phyloP scores from a whole-genome alignment of 768 basidiomycete genomes.

The Pulveroboletus sp. region DNA sequence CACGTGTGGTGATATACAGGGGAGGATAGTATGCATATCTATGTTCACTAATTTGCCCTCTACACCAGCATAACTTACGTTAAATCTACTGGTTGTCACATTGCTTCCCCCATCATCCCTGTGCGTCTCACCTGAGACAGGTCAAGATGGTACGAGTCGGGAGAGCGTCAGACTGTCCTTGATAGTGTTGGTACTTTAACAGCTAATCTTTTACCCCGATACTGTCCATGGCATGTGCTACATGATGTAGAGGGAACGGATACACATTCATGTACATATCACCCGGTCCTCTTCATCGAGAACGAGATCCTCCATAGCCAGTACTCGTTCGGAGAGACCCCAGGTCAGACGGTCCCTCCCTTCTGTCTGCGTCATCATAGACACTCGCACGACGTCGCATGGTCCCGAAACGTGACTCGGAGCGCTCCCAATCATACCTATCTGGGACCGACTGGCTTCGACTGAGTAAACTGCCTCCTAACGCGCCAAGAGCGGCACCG shows the following conservation, averaged over 20 bases:
- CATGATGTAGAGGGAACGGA: neutral
- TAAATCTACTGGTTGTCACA: conserved; percentile 1
- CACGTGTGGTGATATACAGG: neutral
- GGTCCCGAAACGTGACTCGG: conserved; percentile 28
- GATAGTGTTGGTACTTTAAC: neutral
- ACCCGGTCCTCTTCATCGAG: conserved; percentile 42
- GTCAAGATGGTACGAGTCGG: neutral
- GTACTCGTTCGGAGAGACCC: conserved; percentile 74
- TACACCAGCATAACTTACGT: neutral
- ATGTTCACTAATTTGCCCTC: conserved; percentile 14
- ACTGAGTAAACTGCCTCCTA: conserved; percentile 57
- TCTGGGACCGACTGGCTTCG: conserved; percentile 27
- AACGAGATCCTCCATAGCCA: conserved; percentile 73
- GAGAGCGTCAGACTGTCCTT: neutral
- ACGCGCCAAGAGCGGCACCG: conserved; percentile 69
- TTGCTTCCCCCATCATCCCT: neutral
- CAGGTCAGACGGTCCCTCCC: conserved; percentile 64
- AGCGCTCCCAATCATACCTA: conserved; percentile 60
- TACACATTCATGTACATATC: neutral
- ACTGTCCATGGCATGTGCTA: neutral
- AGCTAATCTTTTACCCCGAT: neutral
- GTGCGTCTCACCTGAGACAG: no score
- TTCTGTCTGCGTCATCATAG: conserved; percentile 44
- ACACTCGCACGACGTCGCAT: conserved; percentile 24
- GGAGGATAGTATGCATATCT: conserved; percentile 6